Evolutionary conservation across 768 basidiomycete species (phyloP).

Genomic region (Suillus subluteus): DNA sequence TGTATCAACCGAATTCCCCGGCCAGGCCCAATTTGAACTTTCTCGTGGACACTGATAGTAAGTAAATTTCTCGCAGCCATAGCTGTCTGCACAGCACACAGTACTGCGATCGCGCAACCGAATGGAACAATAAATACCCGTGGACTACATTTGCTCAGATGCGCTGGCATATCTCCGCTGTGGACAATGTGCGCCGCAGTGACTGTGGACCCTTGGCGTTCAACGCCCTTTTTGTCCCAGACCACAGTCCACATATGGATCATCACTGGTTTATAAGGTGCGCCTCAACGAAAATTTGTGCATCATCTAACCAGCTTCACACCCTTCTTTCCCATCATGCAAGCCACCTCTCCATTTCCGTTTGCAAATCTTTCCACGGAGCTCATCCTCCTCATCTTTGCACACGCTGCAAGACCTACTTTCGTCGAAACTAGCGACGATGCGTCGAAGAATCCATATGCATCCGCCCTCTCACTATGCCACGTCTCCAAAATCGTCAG

Average conservation of each 20-base stretch:
- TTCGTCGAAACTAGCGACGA: constrained; percentile 11
- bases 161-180: background rate
- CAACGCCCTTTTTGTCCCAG: background rate
- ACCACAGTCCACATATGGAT: background rate
- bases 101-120: background rate
- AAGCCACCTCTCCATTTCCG: constrained; percentile 12
- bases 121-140: background rate
- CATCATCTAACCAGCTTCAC: background rate
- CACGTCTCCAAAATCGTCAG: constrained; percentile 39
- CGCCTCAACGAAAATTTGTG: background rate
- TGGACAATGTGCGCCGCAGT: background rate
- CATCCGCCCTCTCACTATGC: constrained; percentile 36
- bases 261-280: constrained; percentile 4
- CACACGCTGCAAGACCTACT: constrained; percentile 34
- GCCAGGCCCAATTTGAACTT: constrained; percentile 7
- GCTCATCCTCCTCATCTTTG: constrained; percentile 39
- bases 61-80: background rate
- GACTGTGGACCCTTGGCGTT: background rate
- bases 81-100: background rate
- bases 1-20: constrained; percentile 6
- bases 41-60: background rate
- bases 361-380: constrained; percentile 38
- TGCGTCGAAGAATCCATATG: constrained; percentile 14
- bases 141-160: background rate
- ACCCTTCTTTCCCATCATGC: background rate